Conservation (phyloP, 805 yeast genomes). For the Aciculoconidium aculeatum region DNA sequence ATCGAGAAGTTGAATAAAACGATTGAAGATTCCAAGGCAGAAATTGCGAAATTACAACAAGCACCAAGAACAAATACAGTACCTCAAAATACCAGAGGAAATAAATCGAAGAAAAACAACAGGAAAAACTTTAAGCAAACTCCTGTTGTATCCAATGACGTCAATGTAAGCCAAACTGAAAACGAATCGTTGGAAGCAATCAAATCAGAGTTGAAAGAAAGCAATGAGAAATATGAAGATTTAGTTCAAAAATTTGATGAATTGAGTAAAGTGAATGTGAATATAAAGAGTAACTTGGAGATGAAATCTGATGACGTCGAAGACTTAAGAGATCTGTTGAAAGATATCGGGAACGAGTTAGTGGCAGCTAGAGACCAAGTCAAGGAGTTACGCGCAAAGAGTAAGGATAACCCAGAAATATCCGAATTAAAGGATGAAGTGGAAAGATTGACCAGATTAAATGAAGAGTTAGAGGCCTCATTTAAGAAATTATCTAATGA, state of each 20-base stretch:
- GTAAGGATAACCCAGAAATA: slow-evolving; percentile 5
- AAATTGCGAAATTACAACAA: slow-evolving; percentile 1
- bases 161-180: background rate
- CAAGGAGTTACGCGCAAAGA: slow-evolving; percentile 26
- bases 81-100: slow-evolving; percentile 9
- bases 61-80: background rate
- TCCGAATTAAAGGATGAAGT: slow-evolving; percentile 11
- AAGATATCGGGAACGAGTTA: slow-evolving; percentile 71
- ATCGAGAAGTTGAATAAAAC: slow-evolving; percentile 1
- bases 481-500: too few relatives aligned
- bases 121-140: background rate
- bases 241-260: too few relatives aligned
- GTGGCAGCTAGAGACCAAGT: slow-evolving; percentile 62
- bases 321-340: slow-evolving; percentile 67
- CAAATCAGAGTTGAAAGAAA: slow-evolving; percentile 10
- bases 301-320: slow-evolving; percentile 59
- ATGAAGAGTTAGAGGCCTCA: background rate
- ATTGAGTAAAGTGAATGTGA: slow-evolving; percentile 12
- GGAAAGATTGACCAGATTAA: background rate
- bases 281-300: slow-evolving; percentile 24
- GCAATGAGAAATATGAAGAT: slow-evolving; percentile 13
- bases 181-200: background rate
- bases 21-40: slow-evolving; percentile 6
- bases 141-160: background rate
- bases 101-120: slow-evolving; percentile 21